Base-by-base conservation (phyloP, 495 filamentous ascomycete species). In the Hypomontagnella submonticulosa region DNA sequence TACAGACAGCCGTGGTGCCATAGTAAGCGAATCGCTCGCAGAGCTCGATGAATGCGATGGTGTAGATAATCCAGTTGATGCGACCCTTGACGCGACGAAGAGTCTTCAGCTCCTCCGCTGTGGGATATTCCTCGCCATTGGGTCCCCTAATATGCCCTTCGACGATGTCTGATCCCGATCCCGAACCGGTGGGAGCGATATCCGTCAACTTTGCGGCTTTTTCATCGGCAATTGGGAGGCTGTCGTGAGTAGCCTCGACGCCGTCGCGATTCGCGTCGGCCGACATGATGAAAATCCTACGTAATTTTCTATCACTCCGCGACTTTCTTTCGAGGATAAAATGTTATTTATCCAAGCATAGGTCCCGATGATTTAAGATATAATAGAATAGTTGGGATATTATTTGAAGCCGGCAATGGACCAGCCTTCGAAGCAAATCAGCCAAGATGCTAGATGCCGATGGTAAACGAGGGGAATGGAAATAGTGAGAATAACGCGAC, bases 11-110 rank as follows among this genome's bases (percentile, higher is more conserved):
- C 16, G 85, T 89, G 11, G 88, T 90, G 53, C 90, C 90, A 71
- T 92, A 92, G 79, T 90, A 92, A 7, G 87, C 89, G 77, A 92
- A 90, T 34, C 90, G 87, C 79, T 93, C 90, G 77, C 85, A 89
- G 57, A 92, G 73, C 75, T 93, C 90, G 47, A 91, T 84, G 64
- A 92, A 88, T 16, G 87, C 89, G 52, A 94, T 83, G 18, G 87
- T 88, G 69, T 86, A 93, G 6, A 83, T 81, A 11, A 76, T 83
- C 80, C 79, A 87, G 15, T 88, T 89, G 27, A 94, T 81, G 34
- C 78, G 80, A 40, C 84, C 90, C 11, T 89, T 78, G 1, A 93
- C 81, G 37, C 90, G 85, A 19, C 83, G 86, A 6, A 93, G 81
- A 0, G 83, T 85, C 0, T 72, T 61, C 43, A 89, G 69, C 49